Evolutionary conservation across 2,329 filamentous ascomycete species (phyloP).

Genomic region (Plenodomus tracheiphilus): DNA sequence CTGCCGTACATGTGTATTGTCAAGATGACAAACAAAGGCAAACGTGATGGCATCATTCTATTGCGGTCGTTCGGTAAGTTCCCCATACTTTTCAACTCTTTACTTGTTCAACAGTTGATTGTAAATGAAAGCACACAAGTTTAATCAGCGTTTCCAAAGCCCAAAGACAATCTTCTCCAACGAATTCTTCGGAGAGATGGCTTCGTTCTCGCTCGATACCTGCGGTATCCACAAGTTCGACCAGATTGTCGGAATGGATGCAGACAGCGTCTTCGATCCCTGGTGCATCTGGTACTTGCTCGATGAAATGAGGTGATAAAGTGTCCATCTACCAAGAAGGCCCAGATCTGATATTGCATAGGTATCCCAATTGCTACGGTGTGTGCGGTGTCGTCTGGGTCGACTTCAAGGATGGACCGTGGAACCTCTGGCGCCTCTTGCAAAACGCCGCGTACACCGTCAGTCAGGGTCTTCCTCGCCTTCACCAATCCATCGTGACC

Average conservation of each 20-base stretch:
- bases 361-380: conserved; percentile 41
- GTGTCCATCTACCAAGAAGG: too few relatives aligned
- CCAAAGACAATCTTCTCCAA: conserved; percentile 10
- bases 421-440: conserved; percentile 48
- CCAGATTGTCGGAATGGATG: conserved; percentile 25
- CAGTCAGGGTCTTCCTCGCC: conserved; percentile 44
- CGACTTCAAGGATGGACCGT: conserved; percentile 49
- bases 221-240: conserved; percentile 5
- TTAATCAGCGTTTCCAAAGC: conserved; percentile 48
- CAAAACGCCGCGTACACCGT: conserved; percentile 52
- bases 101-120: too few relatives aligned
- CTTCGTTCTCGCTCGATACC: conserved; percentile 8
- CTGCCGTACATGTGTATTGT: conserved; percentile 54
- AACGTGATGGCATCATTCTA: conserved; percentile 56
- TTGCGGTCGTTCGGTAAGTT: conserved; percentile 48
- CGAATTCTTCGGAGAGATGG: conserved; percentile 14
- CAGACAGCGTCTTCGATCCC: conserved; percentile 53
- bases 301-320: neutral
- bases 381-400: conserved; percentile 56
- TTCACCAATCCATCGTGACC: conserved; percentile 55
- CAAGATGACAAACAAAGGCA: conserved; percentile 56
- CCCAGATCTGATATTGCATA: neutral
- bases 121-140: conserved; percentile 47
- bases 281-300: conserved; percentile 45
- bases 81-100: too few relatives aligned